Conservation (phyloP, 2,329 filamentous ascomycete genomes). For the Fusarium nodosum region DNA sequence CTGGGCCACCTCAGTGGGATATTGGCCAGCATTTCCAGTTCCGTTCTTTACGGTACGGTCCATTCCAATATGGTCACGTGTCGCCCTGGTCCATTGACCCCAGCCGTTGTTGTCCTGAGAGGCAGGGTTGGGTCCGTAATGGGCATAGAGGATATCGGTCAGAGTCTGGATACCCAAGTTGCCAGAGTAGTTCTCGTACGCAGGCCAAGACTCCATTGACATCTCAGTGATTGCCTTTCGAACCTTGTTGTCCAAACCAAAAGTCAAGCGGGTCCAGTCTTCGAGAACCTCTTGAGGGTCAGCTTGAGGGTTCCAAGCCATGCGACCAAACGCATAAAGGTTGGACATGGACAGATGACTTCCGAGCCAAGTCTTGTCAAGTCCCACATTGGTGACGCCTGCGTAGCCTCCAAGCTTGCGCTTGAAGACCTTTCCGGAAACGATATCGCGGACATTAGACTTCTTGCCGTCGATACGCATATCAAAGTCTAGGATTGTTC, state of each 20-base stretch:
- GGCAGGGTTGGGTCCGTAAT: constrained; percentile 73
- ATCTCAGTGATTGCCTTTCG: constrained; percentile 71
- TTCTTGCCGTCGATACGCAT: constrained; percentile 69
- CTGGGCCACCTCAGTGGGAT: constrained; percentile 70
- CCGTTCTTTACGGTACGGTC: constrained; percentile 77
- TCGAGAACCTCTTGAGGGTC: constrained; percentile 63
- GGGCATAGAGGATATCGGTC: constrained; percentile 75
- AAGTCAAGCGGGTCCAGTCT: constrained; percentile 78
- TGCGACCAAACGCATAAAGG: constrained; percentile 75
- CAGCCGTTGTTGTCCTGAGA: constrained; percentile 76
- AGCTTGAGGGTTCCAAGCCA: constrained; percentile 73
- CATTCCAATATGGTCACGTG: constrained; percentile 73
- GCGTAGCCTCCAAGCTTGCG: constrained; percentile 72
- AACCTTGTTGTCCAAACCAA: constrained; percentile 67
- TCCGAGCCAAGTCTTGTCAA: constrained; percentile 76
- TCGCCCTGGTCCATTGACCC: constrained; percentile 79
- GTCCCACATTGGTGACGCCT: constrained; percentile 76
- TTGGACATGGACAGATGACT: constrained; percentile 79
- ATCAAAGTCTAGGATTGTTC: constrained; percentile 76
- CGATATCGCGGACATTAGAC: constrained; percentile 70
- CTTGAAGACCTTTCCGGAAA: constrained; percentile 71
- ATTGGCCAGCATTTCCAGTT: constrained; percentile 75
- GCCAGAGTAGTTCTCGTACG: constrained; percentile 78
- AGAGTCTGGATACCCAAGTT: constrained; percentile 79
- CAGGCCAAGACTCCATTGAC: constrained; percentile 77